Conservation (phyloP, 2,329 filamentous ascomycete species). For the Colletotrichum truncatum region DNA sequence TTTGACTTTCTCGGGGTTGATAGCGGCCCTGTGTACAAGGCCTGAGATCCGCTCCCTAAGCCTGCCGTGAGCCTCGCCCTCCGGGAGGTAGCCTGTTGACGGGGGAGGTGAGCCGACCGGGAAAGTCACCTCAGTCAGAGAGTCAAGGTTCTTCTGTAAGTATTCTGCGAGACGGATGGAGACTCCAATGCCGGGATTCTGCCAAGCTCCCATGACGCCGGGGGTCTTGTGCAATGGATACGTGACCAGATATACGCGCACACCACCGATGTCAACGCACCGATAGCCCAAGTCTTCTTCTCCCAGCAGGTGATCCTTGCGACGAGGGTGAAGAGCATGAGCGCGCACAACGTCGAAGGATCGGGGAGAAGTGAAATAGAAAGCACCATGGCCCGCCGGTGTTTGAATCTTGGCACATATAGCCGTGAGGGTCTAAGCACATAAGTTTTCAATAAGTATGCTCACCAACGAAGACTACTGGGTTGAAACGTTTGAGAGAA, state of each 20-base stretch:
- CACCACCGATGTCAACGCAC: constrained; percentile 50
- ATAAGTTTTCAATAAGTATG: background rate
- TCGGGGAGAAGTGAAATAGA: constrained; percentile 40
- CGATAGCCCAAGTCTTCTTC: constrained; percentile 46
- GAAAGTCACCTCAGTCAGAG: constrained; percentile 44
- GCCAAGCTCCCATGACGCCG: constrained; percentile 54
- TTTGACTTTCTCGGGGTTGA: constrained; percentile 36
- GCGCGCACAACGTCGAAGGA: constrained; percentile 36
- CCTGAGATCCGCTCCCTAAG: constrained; percentile 51
- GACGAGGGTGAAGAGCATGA: constrained; percentile 44
- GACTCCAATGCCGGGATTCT: constrained; percentile 55
- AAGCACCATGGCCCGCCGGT: constrained; percentile 35
- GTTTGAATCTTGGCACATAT: constrained; percentile 44
- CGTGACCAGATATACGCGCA: constrained; percentile 54
- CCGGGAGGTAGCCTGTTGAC: constrained; percentile 49
- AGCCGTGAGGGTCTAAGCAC: constrained; percentile 44
- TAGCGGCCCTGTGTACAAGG: constrained; percentile 51
- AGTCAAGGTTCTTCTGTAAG: constrained; percentile 48
- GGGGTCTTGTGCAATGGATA: constrained; percentile 46
- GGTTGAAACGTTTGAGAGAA: too few relatives aligned
- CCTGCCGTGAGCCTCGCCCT: constrained; percentile 45
- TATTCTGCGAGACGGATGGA: constrained; percentile 54
- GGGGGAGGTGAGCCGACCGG: constrained; percentile 38
- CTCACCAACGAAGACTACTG: too few relatives aligned
- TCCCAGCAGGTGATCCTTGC: constrained; percentile 45